Base-by-base conservation (phyloP, 1,139 yeast genomes). In the Blastobotrys ciferrii region DNA sequence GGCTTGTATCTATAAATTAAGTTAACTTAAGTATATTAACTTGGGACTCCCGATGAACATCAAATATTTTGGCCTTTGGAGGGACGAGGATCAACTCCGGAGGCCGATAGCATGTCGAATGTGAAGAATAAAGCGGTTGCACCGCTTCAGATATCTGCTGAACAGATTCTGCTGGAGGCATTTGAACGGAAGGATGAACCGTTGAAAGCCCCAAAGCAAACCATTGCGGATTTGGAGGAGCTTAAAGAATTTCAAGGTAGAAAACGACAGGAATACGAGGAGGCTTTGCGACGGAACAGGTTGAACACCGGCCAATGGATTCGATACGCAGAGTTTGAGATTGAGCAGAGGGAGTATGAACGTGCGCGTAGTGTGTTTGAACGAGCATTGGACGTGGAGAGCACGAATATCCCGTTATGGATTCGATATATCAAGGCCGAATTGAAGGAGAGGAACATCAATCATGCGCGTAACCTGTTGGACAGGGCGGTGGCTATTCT, bases 351-450 rank as follows among this genome's bases (percentile, higher is more conserved):
- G 51, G 96, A 92, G 61, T 75, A 78, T 58, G 73, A 75, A 7
- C 65, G 83, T n/a, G 96, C 95, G 0, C 71, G 98, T 49, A 87
- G 96, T 0, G 75, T 92, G 11, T 87, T 84, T 67, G 98, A 92
- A 66, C 73, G 98, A 46, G 96, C 96, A 0, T 64, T 92, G 35
- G 86, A 82, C 50, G 89, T 87, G 3, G 84, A 87, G 61, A 72
- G 74, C n/a, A 74, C 80, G 2, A 79, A 84, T 54, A 80, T 91
- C 1, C 92, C 95, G 7, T 69, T 92, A 50, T 92, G 98, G 98
- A 76, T 84, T 12, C 77, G 87, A 33, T 92, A 92, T 63, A 77
- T 88, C 28, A 92, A 87, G 59, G 67, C 82, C 42, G 98, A 92
- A 66, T 69, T 91, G 46, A 76, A 83, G 53, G 74, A 77, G 42